Conservation (phyloP, 768 basidiomycete species). For the Coprinellus aureogranulatus region DNA sequence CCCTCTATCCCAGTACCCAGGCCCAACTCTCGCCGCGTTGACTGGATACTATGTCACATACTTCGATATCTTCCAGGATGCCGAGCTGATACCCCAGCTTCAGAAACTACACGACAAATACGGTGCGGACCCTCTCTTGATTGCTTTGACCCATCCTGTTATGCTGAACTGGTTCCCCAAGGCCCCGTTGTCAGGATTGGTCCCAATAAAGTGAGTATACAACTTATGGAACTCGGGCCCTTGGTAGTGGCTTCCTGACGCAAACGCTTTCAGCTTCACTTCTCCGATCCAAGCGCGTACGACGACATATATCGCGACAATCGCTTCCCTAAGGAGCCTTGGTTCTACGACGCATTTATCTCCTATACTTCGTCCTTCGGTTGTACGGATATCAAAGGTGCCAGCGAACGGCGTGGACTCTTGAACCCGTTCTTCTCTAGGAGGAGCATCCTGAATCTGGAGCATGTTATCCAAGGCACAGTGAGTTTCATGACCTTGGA, state of each 20-base stretch:
- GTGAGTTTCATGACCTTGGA: too few species aligned
- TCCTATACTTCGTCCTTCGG: slow-evolving; percentile 27
- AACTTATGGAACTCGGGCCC: background rate
- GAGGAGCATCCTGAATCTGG: slow-evolving; percentile 28
- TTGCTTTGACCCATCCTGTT: background rate
- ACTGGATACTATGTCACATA: slow-evolving; percentile 26
- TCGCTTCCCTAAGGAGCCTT: slow-evolving; percentile 26
- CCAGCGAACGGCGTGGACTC: slow-evolving; percentile 26
- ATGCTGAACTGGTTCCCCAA: slow-evolving; percentile 7
- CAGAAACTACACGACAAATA: slow-evolving; percentile 23
- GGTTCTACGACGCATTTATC: slow-evolving; percentile 25
- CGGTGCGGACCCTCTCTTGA: slow-evolving; percentile 14
- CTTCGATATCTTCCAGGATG: slow-evolving; percentile 25
- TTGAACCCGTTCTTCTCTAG: slow-evolving; percentile 33
- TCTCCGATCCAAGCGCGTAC: slow-evolving; percentile 31
- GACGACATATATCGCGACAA: slow-evolving; percentile 29
- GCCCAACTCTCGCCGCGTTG: slow-evolving; percentile 26
- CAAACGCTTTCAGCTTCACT: slow-evolving; percentile 32
- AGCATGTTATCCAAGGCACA: slow-evolving; percentile 24
- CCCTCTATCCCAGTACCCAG: slow-evolving; percentile 29
- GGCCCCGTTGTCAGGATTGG: slow-evolving; percentile 36
- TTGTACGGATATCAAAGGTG: slow-evolving; percentile 19
- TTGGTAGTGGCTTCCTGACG: too few species aligned
- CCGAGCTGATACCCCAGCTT: slow-evolving; percentile 25
- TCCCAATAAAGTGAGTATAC: slow-evolving; percentile 33